Base-by-base conservation (phyloP, 192 early-diverging fungal genomes). In the Gamsiella multidivaricata region DNA sequence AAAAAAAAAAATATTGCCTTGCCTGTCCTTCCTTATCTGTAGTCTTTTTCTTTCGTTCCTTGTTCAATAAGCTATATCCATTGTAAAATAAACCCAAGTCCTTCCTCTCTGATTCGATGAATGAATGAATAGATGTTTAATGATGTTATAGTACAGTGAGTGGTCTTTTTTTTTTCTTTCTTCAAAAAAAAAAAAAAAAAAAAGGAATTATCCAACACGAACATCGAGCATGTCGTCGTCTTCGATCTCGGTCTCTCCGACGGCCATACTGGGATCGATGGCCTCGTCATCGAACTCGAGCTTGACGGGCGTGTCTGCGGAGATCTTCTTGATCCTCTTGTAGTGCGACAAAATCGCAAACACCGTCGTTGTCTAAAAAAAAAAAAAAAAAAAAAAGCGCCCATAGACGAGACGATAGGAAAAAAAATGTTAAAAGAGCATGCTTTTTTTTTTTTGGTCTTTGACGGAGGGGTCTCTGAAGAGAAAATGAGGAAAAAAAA, bases 141-240 rank as follows among this genome's bases (percentile, higher is more conserved):
- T n/a, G n/a, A n/a, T n/a, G n/a, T n/a, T n/a, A n/a, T n/a, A n/a
- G n/a, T n/a, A n/a, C n/a, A n/a, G n/a, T n/a, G 39, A 11, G 12
- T 43, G 39, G 5, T 43, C 22, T 43, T 49, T 10, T 22, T 61
- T 34, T 22, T 61, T 33, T n/a, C n/a, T n/a, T n/a, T n/a, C n/a
- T n/a, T n/a, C n/a, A n/a, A n/a, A n/a, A n/a, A n/a, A n/a, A n/a
- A n/a, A n/a, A n/a, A n/a, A n/a, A n/a, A n/a, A n/a, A n/a, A n/a
- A n/a, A n/a, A n/a, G n/a, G n/a, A n/a, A n/a, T 61, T 29, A 65
- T 37, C 51, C 62, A 41, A 86, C 25, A 14, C 61, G 66, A 6
- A 79, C 86, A 6, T 79, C 63, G 6, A 89, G 62, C 88, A 89
- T 89, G 53, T 89, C 88, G 55, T 85, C 87, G 52, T 87, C 86